A percentile compares a stretch with the other conserved stretches of the same genome.
Conservation (phyloP, 2,329 filamentous ascomycete species). For the Neopestalotiopsis clavispora region DNA sequence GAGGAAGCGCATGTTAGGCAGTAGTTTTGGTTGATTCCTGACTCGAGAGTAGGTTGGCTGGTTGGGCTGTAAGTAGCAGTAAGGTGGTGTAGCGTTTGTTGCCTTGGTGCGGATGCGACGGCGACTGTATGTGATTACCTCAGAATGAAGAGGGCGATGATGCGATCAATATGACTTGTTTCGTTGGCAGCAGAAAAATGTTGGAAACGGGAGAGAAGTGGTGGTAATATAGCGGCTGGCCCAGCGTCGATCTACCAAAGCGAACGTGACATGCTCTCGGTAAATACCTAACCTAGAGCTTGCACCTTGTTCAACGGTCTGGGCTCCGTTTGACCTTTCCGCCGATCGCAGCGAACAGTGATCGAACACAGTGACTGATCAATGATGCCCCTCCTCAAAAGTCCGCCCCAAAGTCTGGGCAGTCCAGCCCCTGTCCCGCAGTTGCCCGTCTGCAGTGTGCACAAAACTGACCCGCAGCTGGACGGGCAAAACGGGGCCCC, state of each 20-base stretch:
- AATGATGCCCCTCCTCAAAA: not conserved
- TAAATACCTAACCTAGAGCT: not conserved
- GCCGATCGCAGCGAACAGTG: slow-evolving; percentile 6
- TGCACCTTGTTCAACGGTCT: slow-evolving; percentile 7
- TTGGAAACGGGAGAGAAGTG: not conserved
- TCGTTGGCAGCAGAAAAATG: not conserved
- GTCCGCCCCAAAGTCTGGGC: not conserved
- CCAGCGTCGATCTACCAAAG: not conserved
- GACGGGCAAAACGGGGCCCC: not conserved
- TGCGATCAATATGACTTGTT: not conserved
- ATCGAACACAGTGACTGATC: not conserved
- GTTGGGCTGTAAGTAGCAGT: not conserved
- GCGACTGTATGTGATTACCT: not conserved
- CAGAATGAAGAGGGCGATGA: not conserved
- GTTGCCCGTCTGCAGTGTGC: not conserved
- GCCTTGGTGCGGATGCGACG: not conserved
- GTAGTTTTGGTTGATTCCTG: not conserved
- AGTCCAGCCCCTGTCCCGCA: not conserved
- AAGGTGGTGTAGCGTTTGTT: not conserved
- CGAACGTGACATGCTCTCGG: not conserved
- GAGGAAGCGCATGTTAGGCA: slow-evolving; percentile 62
- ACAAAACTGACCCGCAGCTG: not conserved
- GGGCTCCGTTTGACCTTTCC: slow-evolving; percentile 11
- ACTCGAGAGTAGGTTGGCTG: not conserved
- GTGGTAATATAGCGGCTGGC: not conserved